A percentile compares a stretch with the other conserved stretches of the same genome.
Conservation (phyloP, 2,329 filamentous ascomycete species). For the Mycosphaerella sp. region DNA sequence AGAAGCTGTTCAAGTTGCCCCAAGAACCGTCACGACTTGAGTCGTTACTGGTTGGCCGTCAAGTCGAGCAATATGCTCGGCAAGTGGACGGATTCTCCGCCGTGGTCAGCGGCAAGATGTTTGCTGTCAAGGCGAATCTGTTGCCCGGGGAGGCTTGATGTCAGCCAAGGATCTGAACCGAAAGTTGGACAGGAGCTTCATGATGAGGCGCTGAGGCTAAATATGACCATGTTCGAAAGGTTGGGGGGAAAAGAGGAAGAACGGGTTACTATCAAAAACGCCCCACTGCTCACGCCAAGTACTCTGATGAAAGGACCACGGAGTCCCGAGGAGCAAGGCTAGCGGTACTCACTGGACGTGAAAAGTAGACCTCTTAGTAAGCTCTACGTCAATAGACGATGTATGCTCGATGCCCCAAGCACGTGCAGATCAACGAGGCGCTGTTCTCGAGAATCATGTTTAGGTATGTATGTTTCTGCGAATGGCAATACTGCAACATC, state of each 20-base stretch:
- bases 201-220: conserved; percentile 23
- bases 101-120: conserved; percentile 92
- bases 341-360: background rate
- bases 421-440: background rate
- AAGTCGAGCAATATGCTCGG: conserved; percentile 96
- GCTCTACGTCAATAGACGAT: background rate
- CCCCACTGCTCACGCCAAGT: background rate
- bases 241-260: background rate
- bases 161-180: background rate
- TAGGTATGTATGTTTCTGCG: too few relatives aligned
- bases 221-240: background rate
- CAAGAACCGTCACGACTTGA: conserved; percentile 89
- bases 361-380: background rate
- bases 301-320: background rate
- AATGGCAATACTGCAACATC: too few relatives aligned
- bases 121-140: conserved; percentile 73
- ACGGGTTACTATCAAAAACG: too few relatives aligned
- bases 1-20: conserved; percentile 94
- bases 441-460: too few relatives aligned
- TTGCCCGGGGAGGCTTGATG: conserved; percentile 48
- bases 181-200: conserved; percentile 15
- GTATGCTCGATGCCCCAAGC: background rate
- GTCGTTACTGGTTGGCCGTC: conserved; percentile 87
- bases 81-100: conserved; percentile 96
- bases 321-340: background rate